Evolutionary conservation across 441 rosid species (phyloP).

Genomic region (Rhodomyrtus psidioides): DNA sequence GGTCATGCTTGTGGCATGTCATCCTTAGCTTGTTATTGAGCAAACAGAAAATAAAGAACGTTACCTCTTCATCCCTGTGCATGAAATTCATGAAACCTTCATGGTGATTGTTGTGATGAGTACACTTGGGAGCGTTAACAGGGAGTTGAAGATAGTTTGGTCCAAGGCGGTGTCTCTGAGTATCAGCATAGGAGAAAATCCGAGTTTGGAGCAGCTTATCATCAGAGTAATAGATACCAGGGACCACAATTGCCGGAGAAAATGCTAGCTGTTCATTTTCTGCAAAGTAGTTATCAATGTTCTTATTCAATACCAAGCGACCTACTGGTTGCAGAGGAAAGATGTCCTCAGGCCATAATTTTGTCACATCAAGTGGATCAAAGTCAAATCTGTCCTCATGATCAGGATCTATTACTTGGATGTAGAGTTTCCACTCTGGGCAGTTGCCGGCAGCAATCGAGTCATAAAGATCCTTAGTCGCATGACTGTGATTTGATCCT

Average conservation of each 20-base stretch:
- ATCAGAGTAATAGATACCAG: conserved; percentile 79
- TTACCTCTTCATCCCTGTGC: conserved; percentile 94
- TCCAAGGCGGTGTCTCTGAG: conserved; percentile 97
- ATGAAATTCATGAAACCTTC: conserved; percentile 91
- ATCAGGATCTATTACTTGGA: conserved; percentile 80
- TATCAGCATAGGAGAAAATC: conserved; percentile 80
- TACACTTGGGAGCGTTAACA: conserved; percentile 83
- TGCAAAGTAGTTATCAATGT: conserved; percentile 90
- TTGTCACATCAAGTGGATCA: conserved; percentile 94
- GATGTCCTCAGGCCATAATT: conserved; percentile 95
- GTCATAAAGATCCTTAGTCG: conserved; percentile 85
- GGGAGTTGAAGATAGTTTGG: conserved; percentile 94
- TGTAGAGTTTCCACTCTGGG: conserved; percentile 86
- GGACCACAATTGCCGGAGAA: conserved; percentile 84
- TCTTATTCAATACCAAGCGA: conserved; percentile 89
- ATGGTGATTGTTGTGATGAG: conserved; percentile 93
- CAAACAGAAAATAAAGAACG: not conserved
- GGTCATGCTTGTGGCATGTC: not conserved
- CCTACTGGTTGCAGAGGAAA: conserved; percentile 92
- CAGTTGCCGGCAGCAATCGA: conserved; percentile 84
- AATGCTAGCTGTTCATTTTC: conserved; percentile 94
- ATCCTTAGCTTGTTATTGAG: not conserved
- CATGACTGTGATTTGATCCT: conserved; percentile 95
- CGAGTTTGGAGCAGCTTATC: conserved; percentile 84
- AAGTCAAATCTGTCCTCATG: conserved; percentile 78